Evolutionary conservation across 2,329 filamentous ascomycete genomes (phyloP), one percentile per base, ranked within the genome.

Genomic region (Exserohilum turcica): DNA sequence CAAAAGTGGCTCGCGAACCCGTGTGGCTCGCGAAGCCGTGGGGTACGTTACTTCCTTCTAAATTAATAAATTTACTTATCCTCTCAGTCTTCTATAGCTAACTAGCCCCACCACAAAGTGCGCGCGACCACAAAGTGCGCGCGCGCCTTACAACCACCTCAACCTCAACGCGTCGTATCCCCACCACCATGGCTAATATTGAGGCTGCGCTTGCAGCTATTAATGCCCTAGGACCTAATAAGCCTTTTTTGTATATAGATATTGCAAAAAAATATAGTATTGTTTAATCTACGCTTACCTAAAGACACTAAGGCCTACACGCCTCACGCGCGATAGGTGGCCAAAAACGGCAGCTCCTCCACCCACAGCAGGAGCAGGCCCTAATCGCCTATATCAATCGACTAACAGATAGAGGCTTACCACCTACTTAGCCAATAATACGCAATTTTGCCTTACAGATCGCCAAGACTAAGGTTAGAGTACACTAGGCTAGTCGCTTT

Each of bases 91-190:
- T n/a, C n/a, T n/a, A n/a, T n/a, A n/a, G n/a, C n/a, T n/a, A n/a
- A n/a, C n/a, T n/a, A n/a, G 21, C 21, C 21, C 21, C 21, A 24
- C 21, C 21, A 24, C 7, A 4, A 5, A 5, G n/a, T 19, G 13
- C 36, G 56, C 31, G 37, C 49, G 13, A 42, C 55, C 24, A 39
- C 32, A 18, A 53, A 48, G 56, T 44, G 52, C 24, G 56, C 38
- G 38, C 29, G 52, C 12, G 55, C 27, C 31, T 56, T 21, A 48
- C n/a, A 18, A 18, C 15, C 5, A 46, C 24, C 13, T 53, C 19
- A n/a, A 42, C 24, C 43, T 59, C 12, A 38, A 48, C 8, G 40
- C 53, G 27, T 33, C 54, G 27, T 28, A 51, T 54, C 16, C 29
- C 33, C 33, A 36, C 33, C 6, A 36, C 33, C 6, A 36, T 36